Percentiles rank a stretch among this genome's conserved stretches.
These are phyloP conservation scores for Glaciozyma antarctica DNA, from an alignment of 768 basidiomycete genomes.

Conservation along the genomic window DNA sequence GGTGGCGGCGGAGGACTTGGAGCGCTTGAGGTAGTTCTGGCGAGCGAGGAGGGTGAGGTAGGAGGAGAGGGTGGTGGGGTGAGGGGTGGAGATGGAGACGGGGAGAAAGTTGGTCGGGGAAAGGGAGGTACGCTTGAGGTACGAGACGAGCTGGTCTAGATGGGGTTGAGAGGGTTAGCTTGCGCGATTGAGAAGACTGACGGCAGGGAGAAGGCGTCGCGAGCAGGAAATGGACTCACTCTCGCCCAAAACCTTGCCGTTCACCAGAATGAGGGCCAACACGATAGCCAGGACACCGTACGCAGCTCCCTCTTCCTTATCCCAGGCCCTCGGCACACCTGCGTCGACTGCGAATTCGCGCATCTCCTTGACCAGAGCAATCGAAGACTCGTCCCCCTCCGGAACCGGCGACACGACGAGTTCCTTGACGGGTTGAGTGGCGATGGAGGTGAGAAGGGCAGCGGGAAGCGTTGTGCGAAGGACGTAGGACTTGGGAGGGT, in stretches of 20 bases:
- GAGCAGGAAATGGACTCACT: conserved; percentile 42
- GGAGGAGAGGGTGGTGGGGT: conserved; percentile 53
- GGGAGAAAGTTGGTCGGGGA: conserved; percentile 47
- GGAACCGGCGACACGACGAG: neutral
- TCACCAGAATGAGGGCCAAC: conserved; percentile 72
- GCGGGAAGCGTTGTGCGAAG: conserved; percentile 64
- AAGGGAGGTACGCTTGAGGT: conserved; percentile 62
- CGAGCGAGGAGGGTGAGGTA: conserved; percentile 52
- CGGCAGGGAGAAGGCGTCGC: neutral
- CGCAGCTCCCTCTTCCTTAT: conserved; percentile 51
- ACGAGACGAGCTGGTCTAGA: conserved; percentile 60
- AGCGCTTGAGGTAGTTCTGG: conserved; percentile 67
- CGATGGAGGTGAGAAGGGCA: conserved; percentile 12
- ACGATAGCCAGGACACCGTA: conserved; percentile 72
- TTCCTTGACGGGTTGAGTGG: conserved; percentile 20
- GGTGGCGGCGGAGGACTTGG: conserved; percentile 45
- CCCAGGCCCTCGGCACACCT: conserved; percentile 56
- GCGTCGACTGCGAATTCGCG: conserved; percentile 44
- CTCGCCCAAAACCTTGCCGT: conserved; percentile 63
- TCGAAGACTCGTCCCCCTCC: conserved; percentile 42
- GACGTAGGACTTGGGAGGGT: conserved; percentile 70
- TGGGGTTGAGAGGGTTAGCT: too few species aligned
- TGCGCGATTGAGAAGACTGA: neutral
- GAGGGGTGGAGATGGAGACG: conserved; percentile 43
- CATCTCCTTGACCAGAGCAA: conserved; percentile 42